phyloP scores from a whole-genome alignment of 2,329 filamentous ascomycete genomes.

The Pseudogymnoascus sp. region DNA sequence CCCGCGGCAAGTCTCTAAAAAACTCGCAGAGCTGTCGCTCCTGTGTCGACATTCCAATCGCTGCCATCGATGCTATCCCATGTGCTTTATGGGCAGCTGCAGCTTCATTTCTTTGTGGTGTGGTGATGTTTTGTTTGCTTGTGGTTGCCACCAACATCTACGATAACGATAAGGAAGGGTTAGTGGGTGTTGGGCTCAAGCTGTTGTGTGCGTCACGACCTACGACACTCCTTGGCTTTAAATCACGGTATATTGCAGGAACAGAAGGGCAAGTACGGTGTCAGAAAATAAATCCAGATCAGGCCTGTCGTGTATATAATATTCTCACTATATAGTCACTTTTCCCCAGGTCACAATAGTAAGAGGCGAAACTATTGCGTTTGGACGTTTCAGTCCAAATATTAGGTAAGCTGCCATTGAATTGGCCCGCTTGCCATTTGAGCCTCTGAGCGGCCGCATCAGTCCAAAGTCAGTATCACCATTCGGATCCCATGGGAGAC shows the following conservation, averaged over 20 bases:
- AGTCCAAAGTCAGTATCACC: not conserved
- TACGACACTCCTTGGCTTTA: not conserved
- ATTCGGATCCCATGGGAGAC: not conserved
- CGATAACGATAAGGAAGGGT: slow-evolving; percentile 3
- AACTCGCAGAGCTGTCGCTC: slow-evolving; percentile 80
- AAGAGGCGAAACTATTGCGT: not conserved
- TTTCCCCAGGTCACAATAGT: not conserved
- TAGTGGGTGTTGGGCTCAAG: not conserved
- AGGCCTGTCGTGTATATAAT: not conserved
- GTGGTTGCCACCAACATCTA: slow-evolving; percentile 1
- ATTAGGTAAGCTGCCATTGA: not conserved
- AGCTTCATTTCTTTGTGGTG: not conserved
- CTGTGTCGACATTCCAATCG: slow-evolving; percentile 52
- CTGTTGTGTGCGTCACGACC: slow-evolving; percentile 4
- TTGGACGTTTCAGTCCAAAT: not conserved
- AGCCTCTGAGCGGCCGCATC: not conserved
- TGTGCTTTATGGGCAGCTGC: not conserved
- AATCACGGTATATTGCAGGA: not conserved
- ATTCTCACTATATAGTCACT: not conserved
- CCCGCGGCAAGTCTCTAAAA: slow-evolving; percentile 68
- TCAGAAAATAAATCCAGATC: not conserved
- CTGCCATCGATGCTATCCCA: slow-evolving; percentile 13
- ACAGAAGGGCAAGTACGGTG: not conserved
- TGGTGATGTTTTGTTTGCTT: not conserved
- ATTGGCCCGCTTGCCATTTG: not conserved